phyloP scores from a whole-genome alignment of 176 grass and related monocot species.

The Oryza officinalis region DNA sequence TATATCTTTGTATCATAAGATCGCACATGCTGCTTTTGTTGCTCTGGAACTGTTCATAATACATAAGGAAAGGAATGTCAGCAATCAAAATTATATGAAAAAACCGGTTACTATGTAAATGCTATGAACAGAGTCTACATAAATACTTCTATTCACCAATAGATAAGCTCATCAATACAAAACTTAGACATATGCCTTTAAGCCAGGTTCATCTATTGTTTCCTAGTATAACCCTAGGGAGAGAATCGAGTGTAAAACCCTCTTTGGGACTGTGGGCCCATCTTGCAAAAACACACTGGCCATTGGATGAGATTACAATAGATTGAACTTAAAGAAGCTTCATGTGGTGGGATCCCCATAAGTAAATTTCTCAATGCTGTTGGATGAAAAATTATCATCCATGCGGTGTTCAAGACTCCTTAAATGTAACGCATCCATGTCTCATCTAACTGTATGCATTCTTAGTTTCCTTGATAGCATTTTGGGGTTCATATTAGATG shows the following conservation, averaged over 20 bases:
- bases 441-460: not conserved
- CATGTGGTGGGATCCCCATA: not conserved
- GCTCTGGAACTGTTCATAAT: constrained; percentile 54
- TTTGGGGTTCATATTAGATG: not conserved
- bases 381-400: not conserved
- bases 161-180: constrained; percentile 25
- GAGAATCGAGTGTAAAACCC: not conserved
- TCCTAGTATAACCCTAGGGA: not conserved
- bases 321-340: constrained; percentile 11
- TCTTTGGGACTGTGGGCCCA: not conserved
- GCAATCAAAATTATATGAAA: constrained; percentile 33
- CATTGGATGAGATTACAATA: not conserved
- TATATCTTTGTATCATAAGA: constrained; percentile 77
- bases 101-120: constrained; percentile 33
- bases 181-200: constrained; percentile 28
- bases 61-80: constrained; percentile 26
- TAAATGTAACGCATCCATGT: not conserved
- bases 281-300: constrained; percentile 5
- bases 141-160: constrained; percentile 25
- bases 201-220: not conserved
- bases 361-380: not conserved
- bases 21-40: constrained; percentile 64
- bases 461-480: not conserved
- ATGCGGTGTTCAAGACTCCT: not conserved
- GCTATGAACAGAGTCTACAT: constrained; percentile 25